A percentile compares a stretch with the other conserved stretches of the same genome.
Conservation (phyloP, 1,284 basidiomycete species). For the Amylostereum areolatum region DNA sequence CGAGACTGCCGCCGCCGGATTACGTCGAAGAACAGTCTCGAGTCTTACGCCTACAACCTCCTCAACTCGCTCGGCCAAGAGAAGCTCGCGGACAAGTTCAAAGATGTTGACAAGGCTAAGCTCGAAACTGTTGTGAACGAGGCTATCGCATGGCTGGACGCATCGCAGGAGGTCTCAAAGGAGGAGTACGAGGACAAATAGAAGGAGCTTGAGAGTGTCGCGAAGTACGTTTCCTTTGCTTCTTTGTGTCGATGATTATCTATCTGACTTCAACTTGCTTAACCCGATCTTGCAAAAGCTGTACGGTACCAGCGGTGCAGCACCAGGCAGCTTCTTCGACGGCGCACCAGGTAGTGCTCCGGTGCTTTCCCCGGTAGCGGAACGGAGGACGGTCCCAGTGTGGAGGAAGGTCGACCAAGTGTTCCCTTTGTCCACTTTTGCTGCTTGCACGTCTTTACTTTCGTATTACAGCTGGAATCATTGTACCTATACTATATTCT, state of each 20-base stretch:
- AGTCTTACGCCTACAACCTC: constrained; percentile 96
- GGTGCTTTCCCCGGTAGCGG: constrained; percentile 29
- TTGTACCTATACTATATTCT: no score
- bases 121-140: constrained; percentile 84
- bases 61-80: constrained; percentile 85
- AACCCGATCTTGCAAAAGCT: constrained; percentile 91
- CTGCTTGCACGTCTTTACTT: no score
- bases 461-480: no score
- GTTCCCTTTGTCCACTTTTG: constrained; percentile 1
- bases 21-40: constrained; percentile 81
- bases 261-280: not conserved
- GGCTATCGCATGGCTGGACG: constrained; percentile 86
- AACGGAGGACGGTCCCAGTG: constrained; percentile 75
- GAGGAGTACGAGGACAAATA: constrained; percentile 95
- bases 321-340: constrained; percentile 41
- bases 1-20: constrained; percentile 79
- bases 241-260: not conserved
- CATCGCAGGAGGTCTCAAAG: constrained; percentile 85
- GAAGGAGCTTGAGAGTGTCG: constrained; percentile 90
- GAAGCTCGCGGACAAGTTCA: constrained; percentile 86
- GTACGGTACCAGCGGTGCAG: constrained; percentile 72
- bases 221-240: constrained; percentile 37
- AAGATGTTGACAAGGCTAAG: constrained; percentile 82
- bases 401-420: constrained; percentile 83
- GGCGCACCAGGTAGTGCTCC: constrained; percentile 34